Base-by-base conservation (phyloP, 345 rosid species). In the Sonneratia alba region DNA sequence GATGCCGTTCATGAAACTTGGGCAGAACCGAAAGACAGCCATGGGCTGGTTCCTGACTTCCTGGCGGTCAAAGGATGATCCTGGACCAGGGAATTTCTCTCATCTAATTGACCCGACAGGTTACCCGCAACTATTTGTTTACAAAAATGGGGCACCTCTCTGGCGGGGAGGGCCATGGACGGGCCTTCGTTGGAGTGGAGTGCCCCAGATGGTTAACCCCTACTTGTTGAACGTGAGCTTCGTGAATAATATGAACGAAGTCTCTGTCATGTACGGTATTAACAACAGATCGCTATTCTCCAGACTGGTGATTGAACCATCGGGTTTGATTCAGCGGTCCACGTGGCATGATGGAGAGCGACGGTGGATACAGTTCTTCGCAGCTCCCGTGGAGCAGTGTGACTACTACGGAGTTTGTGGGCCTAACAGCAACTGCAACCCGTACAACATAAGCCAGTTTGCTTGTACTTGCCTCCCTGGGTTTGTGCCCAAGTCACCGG, bases 391-490 rank as follows among this genome's bases (percentile, higher is more conserved):
- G 48, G 96, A 94, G 51, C 78, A 72, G 32, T 94, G 97, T 45
- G 98, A 91, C 45, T 68, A 56, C 71, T 87, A 88, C 51, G 42
- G 72, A 19, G 75, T 79, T 42, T 94, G 97, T 53, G 98, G 95
- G 13, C 74, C 73, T 3, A 83, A 85, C 56, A 71, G 81, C 66
- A 62, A 62, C 66, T 62, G 66, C 66, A 34, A 62, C 66, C 66
- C 66, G 0, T 62, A 62, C 32, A 73, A 79, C 10, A 49, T 79
- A 0, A 86, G 72, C 1, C 69, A 70, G 68, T 84, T 79, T 51
- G 84, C 77, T 62, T 89, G 97, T 70, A 49, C 51, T 0, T 92
- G 98, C 74, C 53, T 89, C 7, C 93, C 93, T 0, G 97, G 96
- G 5, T 89, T 81, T 61, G 83, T 83, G 68, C 98, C 98, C 15